Percentiles rank a stretch among this genome's conserved stretches.
Conservation (phyloP, 2,329 filamentous ascomycete genomes). For the Periconia digitata region DNA sequence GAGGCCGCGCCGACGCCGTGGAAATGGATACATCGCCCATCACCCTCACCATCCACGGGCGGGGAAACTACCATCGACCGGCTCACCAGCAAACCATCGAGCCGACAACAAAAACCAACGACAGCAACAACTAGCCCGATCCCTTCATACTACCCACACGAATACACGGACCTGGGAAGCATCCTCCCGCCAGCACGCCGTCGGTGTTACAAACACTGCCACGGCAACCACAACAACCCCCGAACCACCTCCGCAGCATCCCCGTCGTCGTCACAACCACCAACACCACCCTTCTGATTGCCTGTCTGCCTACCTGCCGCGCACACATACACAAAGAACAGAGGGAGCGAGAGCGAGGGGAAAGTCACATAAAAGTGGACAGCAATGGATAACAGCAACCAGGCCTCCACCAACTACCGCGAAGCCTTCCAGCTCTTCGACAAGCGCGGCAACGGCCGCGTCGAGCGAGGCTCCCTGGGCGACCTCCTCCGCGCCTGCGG, state of each 20-base stretch:
- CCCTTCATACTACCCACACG: too few species aligned
- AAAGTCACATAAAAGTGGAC: conserved; percentile 15
- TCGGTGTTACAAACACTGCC: neutral
- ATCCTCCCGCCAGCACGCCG: too few species aligned
- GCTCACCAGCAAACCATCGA: too few species aligned
- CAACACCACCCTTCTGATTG: neutral
- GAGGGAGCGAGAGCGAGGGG: neutral
- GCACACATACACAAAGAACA: neutral
- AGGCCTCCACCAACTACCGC: conserved; percentile 96
- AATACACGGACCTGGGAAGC: too few species aligned
- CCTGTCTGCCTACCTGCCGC: neutral
- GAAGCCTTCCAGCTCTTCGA: conserved; percentile 99
- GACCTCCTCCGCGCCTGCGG: conserved; percentile 95
- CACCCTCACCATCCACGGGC: too few species aligned
- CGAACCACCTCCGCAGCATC: neutral
- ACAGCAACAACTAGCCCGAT: too few species aligned
- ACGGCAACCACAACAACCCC: neutral
- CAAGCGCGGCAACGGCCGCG: conserved; percentile 96
- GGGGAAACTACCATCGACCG: too few species aligned
- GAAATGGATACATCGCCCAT: too few species aligned
- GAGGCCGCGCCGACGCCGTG: too few species aligned
- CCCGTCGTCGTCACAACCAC: neutral
- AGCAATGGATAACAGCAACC: conserved; percentile 43
- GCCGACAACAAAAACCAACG: too few species aligned
- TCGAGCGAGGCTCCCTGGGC: conserved; percentile 81